These are phyloP conservation scores for Tripidium arundinaceum DNA, from an alignment of 202 grass and related monocot species.

Conservation along the genomic window DNA sequence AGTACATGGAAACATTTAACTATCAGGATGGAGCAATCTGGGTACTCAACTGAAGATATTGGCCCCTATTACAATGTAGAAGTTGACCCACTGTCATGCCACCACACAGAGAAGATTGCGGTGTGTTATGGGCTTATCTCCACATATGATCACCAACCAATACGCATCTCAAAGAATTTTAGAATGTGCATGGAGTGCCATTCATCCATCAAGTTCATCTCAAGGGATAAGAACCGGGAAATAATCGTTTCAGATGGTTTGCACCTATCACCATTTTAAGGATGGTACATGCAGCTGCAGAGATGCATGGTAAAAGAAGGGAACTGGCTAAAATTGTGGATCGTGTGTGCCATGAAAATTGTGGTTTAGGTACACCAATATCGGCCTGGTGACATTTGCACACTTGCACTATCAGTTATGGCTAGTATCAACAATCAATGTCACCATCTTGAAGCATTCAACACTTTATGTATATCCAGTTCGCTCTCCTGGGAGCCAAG, in stretches of 20 bases:
- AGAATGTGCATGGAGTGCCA: conserved; percentile 70
- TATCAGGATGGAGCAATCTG: conserved; percentile 51
- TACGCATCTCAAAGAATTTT: conserved; percentile 62
- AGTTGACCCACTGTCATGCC: conserved; percentile 61
- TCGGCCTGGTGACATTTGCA: neutral
- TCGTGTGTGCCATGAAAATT: conserved; percentile 23
- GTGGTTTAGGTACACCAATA: neutral
- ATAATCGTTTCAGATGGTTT: conserved; percentile 57
- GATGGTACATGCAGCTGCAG: conserved; percentile 48
- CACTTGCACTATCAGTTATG: neutral
- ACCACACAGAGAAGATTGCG: conserved; percentile 56
- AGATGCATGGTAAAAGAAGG: conserved; percentile 45
- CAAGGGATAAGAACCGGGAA: conserved; percentile 29
- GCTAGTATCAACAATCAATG: neutral
- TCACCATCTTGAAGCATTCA: conserved; percentile 4
- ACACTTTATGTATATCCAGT: neutral
- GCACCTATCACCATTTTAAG: conserved; percentile 56
- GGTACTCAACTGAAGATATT: conserved; percentile 41
- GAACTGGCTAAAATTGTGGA: neutral
- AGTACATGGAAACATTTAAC: conserved; percentile 42
- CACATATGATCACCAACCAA: conserved; percentile 22
- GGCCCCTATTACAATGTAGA: conserved; percentile 42
- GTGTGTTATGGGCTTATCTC: conserved; percentile 60
- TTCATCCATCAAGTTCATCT: conserved; percentile 57
- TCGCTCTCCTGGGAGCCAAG: neutral